phyloP scores from a whole-genome alignment of 176 grass and related monocot species.

The Thinopyrum elongatum region DNA sequence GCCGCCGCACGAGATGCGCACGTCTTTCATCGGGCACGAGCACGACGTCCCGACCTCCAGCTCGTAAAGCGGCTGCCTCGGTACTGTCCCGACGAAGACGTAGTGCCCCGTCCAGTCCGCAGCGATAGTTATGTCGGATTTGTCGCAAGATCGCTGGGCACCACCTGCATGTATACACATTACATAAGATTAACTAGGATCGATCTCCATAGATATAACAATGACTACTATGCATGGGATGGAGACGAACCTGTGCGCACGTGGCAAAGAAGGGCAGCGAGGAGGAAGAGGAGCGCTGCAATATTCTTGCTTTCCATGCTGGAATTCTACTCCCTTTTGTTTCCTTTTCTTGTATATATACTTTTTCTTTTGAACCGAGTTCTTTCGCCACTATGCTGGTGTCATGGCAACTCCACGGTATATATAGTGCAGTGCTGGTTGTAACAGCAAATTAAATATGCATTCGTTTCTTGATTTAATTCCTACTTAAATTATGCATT shows the following conservation, averaged over 20 bases:
- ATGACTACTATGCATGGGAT: no score
- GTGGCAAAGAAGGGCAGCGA: not conserved
- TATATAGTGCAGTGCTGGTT: not conserved
- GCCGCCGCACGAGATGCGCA: conserved; percentile 42
- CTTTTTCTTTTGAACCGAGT: not conserved
- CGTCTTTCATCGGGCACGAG: conserved; percentile 27
- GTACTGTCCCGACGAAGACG: not conserved
- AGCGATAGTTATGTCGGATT: conserved; percentile 22
- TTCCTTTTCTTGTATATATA: no score
- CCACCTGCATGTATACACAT: not conserved
- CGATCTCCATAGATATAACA: not conserved
- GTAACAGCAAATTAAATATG: no score
- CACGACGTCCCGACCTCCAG: conserved; percentile 39
- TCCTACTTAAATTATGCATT: no score
- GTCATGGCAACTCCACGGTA: not conserved
- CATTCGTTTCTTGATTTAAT: no score
- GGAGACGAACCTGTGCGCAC: not conserved
- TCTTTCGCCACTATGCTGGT: no score
- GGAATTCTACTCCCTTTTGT: not conserved
- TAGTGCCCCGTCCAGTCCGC: conserved; percentile 24
- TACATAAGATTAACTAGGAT: not conserved
- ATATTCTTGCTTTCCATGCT: not conserved
- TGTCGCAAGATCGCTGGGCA: not conserved
- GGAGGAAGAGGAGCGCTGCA: not conserved
- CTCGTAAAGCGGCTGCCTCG: conserved; percentile 38